Base-by-base conservation (phyloP, 2,329 filamentous ascomycete species). In the Colletotrichum musae region DNA sequence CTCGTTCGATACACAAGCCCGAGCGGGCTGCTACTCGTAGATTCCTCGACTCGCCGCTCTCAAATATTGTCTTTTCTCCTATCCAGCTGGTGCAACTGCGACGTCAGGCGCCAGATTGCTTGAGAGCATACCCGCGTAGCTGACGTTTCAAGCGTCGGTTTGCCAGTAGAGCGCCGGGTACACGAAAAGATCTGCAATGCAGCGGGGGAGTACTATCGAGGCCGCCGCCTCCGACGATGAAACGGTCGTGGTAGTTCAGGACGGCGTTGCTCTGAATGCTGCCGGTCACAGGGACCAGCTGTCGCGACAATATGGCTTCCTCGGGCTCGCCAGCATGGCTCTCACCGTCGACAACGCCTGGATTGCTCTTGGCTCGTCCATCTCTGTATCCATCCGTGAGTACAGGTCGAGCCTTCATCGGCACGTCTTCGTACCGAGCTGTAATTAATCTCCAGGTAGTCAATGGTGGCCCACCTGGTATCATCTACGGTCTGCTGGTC, bases 291-390 rank as follows among this genome's bases (percentile, higher is more conserved):
- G 81, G 70, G 89, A 92, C 76, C 89, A 92, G 76, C 79, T 92
- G 45, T 85, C 87, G 66, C 84, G 89, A 16, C 90, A 92, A 74
- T 92, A 91, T 76, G 85, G 87, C 43, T 79, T 91, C 9, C 73
- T 90, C 54, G 87, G 85, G 58, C 85, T 91, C 50, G 88, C 88
- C 59, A 88, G 87, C 26, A 82, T 89, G 53, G 89, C 87, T 0
- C 78, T 91, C 58, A 91, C 88, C 1, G 87, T 90, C 26, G 89
- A 90, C 76, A 91, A 90, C 73, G 89, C 89, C 18, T 92, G 89
- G 89, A 85, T 89, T 62, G 88, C 89, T 6, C 80, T 91, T 68
- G 89, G 88, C 62, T 89, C 89, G 13, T 89, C 88, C 61, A 84
- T 91, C 47, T 85, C 85, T 5, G 81, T 89, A 54, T 84, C 83